Percentiles rank a stretch among this genome's conserved stretches.
These are phyloP conservation scores for Bolboschoenoplectus hybrid DNA, from an alignment of 202 grass and related monocot species.

Conservation along the genomic window DNA sequence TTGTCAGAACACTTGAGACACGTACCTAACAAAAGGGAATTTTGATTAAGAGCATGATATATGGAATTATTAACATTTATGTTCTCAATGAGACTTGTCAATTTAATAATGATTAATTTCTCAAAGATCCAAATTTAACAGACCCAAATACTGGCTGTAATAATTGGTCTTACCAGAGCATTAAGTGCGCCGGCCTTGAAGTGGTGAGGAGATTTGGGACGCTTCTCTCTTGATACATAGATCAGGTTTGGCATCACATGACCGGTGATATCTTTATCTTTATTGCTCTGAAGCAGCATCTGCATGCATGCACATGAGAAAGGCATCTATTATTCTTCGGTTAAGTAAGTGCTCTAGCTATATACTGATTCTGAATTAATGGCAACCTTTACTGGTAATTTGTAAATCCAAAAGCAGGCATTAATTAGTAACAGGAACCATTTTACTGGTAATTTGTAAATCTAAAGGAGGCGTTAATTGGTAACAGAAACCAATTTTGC, in stretches of 20 bases:
- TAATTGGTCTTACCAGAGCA: slow-evolving; percentile 38
- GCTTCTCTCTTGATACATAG: slow-evolving; percentile 48
- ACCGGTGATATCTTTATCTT: slow-evolving; percentile 30
- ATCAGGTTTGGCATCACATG: slow-evolving; percentile 40
- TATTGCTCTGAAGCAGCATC: slow-evolving; percentile 57
- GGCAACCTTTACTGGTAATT: neutral
- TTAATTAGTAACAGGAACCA: neutral
- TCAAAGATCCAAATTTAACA: neutral
- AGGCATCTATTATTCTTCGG: neutral
- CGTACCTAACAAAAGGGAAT: slow-evolving; percentile 31
- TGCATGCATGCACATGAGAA: slow-evolving; percentile 24
- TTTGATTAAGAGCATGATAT: neutral
- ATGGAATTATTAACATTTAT: neutral
- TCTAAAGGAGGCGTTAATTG: too few species aligned
- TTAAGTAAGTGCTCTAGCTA: neutral
- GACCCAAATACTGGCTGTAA: neutral
- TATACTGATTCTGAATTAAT: neutral
- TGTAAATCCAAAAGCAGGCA: neutral
- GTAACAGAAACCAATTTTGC: neutral
- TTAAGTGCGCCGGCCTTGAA: slow-evolving; percentile 55
- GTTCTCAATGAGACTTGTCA: neutral
- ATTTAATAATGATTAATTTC: neutral
- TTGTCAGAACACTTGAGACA: slow-evolving; percentile 40
- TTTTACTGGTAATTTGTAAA: too few species aligned
- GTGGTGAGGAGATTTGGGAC: slow-evolving; percentile 40